Conservation (phyloP, 108 stramenopile genomes). For the Conticribra weissflogii region DNA sequence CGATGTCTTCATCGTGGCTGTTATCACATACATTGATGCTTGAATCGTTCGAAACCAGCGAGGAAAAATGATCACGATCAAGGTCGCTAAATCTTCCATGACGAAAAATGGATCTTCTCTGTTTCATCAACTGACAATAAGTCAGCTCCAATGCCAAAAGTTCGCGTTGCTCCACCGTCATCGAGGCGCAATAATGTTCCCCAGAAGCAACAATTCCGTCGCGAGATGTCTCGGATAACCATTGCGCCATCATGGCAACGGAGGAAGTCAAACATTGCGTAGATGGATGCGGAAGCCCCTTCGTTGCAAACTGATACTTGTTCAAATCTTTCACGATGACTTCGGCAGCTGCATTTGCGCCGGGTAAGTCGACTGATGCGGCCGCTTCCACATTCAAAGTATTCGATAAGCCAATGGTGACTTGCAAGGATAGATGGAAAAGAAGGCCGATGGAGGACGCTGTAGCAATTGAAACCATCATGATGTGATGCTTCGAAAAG, state of each 20-base stretch:
- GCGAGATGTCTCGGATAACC: neutral
- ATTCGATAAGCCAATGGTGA: too few relatives aligned
- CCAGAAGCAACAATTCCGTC: constrained; percentile 12
- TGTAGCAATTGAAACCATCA: too few relatives aligned
- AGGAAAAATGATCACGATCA: neutral
- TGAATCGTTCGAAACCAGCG: neutral
- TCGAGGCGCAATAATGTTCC: constrained; percentile 33
- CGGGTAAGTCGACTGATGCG: too few relatives aligned
- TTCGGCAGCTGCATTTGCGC: neutral
- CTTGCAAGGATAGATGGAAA: too few relatives aligned
- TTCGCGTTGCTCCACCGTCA: constrained; percentile 38
- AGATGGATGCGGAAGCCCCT: constrained; percentile 14
- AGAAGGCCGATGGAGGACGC: too few relatives aligned
- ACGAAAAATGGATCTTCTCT: constrained; percentile 13
- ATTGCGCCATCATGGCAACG: constrained; percentile 23
- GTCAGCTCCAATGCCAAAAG: constrained; percentile 46
- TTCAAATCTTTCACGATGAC: neutral
- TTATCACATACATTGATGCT: constrained; percentile 3
- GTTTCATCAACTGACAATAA: constrained; percentile 36
- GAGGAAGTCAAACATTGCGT: constrained; percentile 37
- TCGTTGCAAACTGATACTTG: constrained; percentile 2
- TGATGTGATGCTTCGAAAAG: too few relatives aligned
- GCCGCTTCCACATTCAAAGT: too few relatives aligned
- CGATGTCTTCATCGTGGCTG: neutral
- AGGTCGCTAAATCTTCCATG: neutral